phyloP scores from a whole-genome alignment of 1,139 yeast genomes.

The Protomyces inundatus region DNA sequence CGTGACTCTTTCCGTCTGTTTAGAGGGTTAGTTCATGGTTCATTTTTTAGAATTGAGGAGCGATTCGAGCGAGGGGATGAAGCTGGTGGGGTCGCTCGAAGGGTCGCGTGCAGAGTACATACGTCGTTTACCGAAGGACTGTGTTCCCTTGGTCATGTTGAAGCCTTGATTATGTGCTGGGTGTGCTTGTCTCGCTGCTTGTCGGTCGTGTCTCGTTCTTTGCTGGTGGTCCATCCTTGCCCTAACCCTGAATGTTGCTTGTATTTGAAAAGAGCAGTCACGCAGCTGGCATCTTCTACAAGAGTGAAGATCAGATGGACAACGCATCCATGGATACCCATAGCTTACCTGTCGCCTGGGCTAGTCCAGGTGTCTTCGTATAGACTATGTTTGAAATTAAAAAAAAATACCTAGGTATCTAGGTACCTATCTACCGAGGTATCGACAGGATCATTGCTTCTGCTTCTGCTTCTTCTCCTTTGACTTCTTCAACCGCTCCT shows the following conservation, averaged over 20 bases:
- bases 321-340: neutral
- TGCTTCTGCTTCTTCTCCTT: slow-evolving; percentile 6
- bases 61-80: too few relatives aligned
- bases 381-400: too few relatives aligned
- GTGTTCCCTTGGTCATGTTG: neutral
- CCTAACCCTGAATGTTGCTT: neutral
- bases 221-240: neutral
- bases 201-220: neutral
- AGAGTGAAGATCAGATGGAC: neutral
- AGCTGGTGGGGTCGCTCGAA: neutral
- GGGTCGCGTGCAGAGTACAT: neutral
- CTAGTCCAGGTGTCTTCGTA: too few relatives aligned
- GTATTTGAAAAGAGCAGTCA: neutral
- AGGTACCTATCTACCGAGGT: too few relatives aligned
- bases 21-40: slow-evolving; percentile 35
- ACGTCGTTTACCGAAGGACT: slow-evolving; percentile 2
- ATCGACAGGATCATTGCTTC: neutral
- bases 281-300: neutral
- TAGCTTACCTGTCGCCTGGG: too few relatives aligned
- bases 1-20: slow-evolving; percentile 99
- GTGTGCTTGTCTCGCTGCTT: neutral
- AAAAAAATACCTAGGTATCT: too few relatives aligned
- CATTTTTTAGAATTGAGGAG: too few relatives aligned
- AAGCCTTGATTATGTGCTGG: neutral
- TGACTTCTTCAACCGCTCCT: slow-evolving; percentile 4